Evolutionary conservation across 2,329 filamentous ascomycete genomes (phyloP), one percentile per base, ranked within the genome.

Genomic region (Pseudogymnoascus sp.): DNA sequence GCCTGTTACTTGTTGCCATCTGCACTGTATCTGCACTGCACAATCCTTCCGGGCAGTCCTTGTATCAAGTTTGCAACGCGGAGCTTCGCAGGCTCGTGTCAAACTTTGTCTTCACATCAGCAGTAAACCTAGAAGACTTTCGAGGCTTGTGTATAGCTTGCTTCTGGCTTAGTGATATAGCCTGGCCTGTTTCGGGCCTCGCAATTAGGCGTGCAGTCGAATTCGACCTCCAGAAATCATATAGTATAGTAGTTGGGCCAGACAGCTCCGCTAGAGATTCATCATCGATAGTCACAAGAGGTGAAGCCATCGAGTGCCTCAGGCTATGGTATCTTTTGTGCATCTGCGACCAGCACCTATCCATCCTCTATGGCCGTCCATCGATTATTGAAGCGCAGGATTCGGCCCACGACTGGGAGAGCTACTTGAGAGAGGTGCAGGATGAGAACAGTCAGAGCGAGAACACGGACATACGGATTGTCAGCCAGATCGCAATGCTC

Each of bases 301-400:
- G 21, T 15, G 76, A 81, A 67, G 76, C 80, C 60, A 78, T 80
- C 67, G 80, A 85, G 63, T 78, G 80, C 29, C 79, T 84, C 2
- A 77, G 85, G 37, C 74, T 87, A 11, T 87, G 83, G 83, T 87
- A 86, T 70, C 70, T 85, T 50, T 73, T 85, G 0, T 87, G 86
- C 68, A 82, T 86, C 0, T 86, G 83, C 68, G 84, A 87, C 67
- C 84, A 86, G 64, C 84, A 87, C 70, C 81, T 86, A 21, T 84
- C 82, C 59, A 86, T 87, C 61, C 79, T 84, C 0, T 86, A 87
- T 61, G 81, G 81, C n/a, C 76, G 84, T 15, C 82, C 83, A 2
- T 82, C 83, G 0, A 80, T 85, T 11, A 83, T 86, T n/a, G 77
- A 79, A 60, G 83, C 86, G 65, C 79, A 85, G 63, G 74, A 77